Percentiles rank a stretch among this genome's conserved stretches.
These are phyloP conservation scores for Crithidia thermophila DNA, from an alignment of 208 protist species.

Conservation along the genomic window DNA sequence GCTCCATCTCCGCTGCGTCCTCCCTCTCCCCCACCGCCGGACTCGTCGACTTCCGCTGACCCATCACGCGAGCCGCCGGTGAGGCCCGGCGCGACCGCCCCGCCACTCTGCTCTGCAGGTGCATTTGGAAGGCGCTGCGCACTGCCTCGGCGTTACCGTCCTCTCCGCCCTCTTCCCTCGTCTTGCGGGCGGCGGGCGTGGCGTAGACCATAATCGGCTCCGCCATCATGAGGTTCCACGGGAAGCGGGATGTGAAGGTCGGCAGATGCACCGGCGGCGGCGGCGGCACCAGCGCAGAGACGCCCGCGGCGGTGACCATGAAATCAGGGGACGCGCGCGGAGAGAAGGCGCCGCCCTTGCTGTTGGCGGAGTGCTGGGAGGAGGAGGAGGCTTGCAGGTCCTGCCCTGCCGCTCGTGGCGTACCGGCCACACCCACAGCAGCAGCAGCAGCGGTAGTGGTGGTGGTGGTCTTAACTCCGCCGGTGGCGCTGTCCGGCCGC, in stretches of 20 bases:
- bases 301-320: neutral
- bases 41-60: neutral
- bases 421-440: neutral
- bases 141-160: neutral
- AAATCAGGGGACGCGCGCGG: slow-evolving; percentile 1
- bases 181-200: neutral
- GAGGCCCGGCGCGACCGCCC: neutral
- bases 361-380: slow-evolving; percentile 1
- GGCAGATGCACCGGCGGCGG: slow-evolving; percentile 10
- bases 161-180: neutral
- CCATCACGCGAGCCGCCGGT: neutral
- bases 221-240: slow-evolving; percentile 25
- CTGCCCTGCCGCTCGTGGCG: neutral
- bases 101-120: slow-evolving; percentile 13
- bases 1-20: neutral
- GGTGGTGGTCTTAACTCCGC: neutral
- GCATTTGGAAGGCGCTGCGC: slow-evolving; percentile 11
- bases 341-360: neutral
- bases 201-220: slow-evolving; percentile 22
- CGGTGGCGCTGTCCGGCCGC: neutral
- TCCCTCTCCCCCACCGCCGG: neutral
- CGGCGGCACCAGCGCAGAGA: slow-evolving; percentile 1
- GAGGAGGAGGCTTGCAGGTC: neutral
- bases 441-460: neutral
- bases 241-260: slow-evolving; percentile 22